Conservation (phyloP, 768 basidiomycete genomes). For the Termitomyces sp. region DNA sequence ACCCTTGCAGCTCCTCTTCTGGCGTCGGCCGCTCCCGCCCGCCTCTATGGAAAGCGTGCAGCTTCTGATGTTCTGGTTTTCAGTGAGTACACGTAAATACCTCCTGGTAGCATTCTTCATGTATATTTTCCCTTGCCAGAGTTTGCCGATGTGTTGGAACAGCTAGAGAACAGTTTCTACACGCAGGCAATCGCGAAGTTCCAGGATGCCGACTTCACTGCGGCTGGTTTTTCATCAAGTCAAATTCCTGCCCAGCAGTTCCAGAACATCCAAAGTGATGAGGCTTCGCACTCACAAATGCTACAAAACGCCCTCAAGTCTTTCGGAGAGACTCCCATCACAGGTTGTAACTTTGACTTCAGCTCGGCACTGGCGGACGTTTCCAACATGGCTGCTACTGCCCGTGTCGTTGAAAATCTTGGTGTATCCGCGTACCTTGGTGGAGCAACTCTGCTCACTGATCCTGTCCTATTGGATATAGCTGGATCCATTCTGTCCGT, state of each 20-base stretch:
- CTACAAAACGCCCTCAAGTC: conserved; percentile 52
- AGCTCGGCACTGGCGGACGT: conserved; percentile 60
- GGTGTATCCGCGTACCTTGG: conserved; percentile 80
- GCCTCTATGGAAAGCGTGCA: conserved; percentile 37
- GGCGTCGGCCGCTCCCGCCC: conserved; percentile 48
- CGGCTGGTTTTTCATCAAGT: conserved; percentile 60
- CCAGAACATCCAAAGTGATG: conserved; percentile 56
- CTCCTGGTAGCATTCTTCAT: background rate
- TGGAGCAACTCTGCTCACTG: conserved; percentile 58
- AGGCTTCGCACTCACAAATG: conserved; percentile 53
- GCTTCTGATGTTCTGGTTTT: conserved; percentile 53
- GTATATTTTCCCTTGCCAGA: conserved; percentile 34
- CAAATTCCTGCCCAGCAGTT: conserved; percentile 61
- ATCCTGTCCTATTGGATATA: conserved; percentile 58
- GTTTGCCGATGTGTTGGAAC: conserved; percentile 75
- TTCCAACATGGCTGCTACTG: conserved; percentile 63
- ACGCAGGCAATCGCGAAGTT: conserved; percentile 63
- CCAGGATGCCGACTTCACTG: conserved; percentile 54
- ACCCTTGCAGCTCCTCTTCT: conserved; percentile 41
- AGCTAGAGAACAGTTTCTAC: conserved; percentile 71
- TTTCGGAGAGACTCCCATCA: conserved; percentile 52
- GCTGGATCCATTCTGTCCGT: conserved; percentile 75
- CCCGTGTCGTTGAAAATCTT: conserved; percentile 72
- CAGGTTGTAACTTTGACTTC: conserved; percentile 69
- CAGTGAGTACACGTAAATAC: conserved; percentile 39